phyloP scores from a whole-genome alignment of 257 asterid species.

The Orobanche coerulescens region DNA sequence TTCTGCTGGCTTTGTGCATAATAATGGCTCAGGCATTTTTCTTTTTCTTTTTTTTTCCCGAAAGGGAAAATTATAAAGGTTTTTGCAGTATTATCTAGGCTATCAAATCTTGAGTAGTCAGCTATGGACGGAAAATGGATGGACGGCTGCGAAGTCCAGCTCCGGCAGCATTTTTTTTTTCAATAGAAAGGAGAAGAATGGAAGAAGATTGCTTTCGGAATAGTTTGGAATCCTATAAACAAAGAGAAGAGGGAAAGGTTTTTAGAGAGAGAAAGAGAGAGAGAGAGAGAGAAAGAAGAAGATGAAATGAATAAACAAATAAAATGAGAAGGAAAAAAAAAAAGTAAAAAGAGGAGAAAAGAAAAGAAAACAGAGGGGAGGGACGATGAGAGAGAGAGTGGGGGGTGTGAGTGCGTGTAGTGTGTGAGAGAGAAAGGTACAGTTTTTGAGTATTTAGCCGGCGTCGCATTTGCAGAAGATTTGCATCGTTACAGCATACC shows the following conservation, averaged over 20 bases:
- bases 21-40: conserved; percentile 35
- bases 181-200: not conserved
- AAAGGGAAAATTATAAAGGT: not conserved
- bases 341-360: conserved; percentile 16
- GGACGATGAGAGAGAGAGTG: conserved; percentile 1
- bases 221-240: conserved; percentile 29
- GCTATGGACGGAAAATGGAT: conserved; percentile 15
- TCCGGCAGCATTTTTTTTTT: conserved; percentile 26
- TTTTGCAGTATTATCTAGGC: not conserved
- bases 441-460: conserved; percentile 19
- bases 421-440: conserved; percentile 21
- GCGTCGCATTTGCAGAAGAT: conserved; percentile 21
- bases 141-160: conserved; percentile 12
- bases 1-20: conserved; percentile 18
- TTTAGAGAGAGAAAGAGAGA: conserved; percentile 23
- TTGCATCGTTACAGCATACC: conserved; percentile 21
- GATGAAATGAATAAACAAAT: conserved; percentile 17
- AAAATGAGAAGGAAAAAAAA: conserved; percentile 1
- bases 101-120: not conserved
- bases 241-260: conserved; percentile 23
- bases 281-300: not conserved
- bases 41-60: not conserved
- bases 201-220: not conserved
- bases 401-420: conserved; percentile 13
- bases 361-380: not conserved